Evolutionary conservation across 2,329 filamentous ascomycete genomes (phyloP).

Genomic region (Shiraia sp.): DNA sequence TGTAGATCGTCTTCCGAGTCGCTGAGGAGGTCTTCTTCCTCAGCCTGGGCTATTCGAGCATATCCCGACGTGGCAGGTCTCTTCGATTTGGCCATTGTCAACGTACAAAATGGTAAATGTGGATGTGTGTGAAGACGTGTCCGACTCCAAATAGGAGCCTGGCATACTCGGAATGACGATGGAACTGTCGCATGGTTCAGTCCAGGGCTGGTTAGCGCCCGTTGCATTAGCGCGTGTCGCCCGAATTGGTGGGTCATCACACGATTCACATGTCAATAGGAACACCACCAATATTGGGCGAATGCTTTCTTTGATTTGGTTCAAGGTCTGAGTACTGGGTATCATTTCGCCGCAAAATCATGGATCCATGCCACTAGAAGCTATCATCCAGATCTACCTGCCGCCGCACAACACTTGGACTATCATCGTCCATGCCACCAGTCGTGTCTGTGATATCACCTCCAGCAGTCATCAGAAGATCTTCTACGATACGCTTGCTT

Average conservation of each 20-base stretch:
- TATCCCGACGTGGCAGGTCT: conserved; percentile 55
- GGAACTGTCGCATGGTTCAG: conserved; percentile 20
- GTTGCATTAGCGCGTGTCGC: conserved; percentile 7
- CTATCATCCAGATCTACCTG: conserved; percentile 53
- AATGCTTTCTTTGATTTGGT: too few species aligned
- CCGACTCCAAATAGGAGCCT: conserved; percentile 11
- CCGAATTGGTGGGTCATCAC: conserved; percentile 7
- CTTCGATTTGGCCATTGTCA: conserved; percentile 36
- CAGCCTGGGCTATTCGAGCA: conserved; percentile 57
- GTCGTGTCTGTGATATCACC: conserved; percentile 56
- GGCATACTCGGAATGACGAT: conserved; percentile 30
- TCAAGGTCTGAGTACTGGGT: too few species aligned
- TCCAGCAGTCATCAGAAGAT: conserved; percentile 76
- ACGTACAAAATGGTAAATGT: conserved; percentile 1
- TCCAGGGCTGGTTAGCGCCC: conserved; percentile 15
- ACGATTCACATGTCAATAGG: conserved; percentile 1
- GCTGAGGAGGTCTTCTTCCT: conserved; percentile 52
- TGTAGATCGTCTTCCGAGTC: conserved; percentile 47
- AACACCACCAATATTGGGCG: background rate
- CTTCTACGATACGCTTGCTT: conserved; percentile 78
- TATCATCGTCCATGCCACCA: conserved; percentile 49
- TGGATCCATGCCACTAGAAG: conserved; percentile 37
- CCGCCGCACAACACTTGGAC: conserved; percentile 53
- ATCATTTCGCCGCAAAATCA: too few species aligned
- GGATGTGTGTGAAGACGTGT: conserved; percentile 10